These are phyloP conservation scores for Citrullus amarus DNA, from an alignment of 306 rosid genomes.

Conservation along the genomic window DNA sequence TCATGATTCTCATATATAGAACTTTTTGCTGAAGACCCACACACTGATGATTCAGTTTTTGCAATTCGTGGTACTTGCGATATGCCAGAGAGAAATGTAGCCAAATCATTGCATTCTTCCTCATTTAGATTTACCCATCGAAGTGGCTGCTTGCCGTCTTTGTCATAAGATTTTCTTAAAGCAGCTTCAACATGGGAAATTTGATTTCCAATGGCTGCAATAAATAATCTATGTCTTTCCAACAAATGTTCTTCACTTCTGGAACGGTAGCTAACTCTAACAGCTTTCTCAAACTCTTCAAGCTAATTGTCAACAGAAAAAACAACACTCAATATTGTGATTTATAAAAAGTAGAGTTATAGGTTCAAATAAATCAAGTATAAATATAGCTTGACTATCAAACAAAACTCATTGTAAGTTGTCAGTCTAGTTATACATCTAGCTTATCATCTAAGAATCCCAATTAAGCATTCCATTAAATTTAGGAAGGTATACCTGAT, in stretches of 20 bases:
- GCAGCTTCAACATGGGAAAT: constrained; percentile 62
- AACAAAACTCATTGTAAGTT: neutral
- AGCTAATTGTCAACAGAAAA: constrained; percentile 32
- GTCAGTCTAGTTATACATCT: neutral
- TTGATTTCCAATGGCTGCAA: constrained; percentile 70
- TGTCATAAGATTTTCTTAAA: constrained; percentile 44
- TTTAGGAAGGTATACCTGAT: neutral
- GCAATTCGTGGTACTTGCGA: constrained; percentile 20
- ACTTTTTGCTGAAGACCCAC: constrained; percentile 21
- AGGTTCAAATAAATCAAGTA: neutral
- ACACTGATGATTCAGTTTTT: constrained; percentile 29
- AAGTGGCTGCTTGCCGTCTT: constrained; percentile 66
- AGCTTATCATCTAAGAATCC: neutral
- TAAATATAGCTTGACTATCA: neutral
- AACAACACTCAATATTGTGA: constrained; percentile 11
- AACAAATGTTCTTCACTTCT: constrained; percentile 41
- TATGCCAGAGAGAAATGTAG: constrained; percentile 75
- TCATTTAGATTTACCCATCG: constrained; percentile 79
- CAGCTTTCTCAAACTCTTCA: constrained; percentile 90
- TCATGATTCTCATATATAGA: constrained; percentile 18
- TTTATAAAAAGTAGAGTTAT: neutral
- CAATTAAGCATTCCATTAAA: neutral
- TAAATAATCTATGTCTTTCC: constrained; percentile 65
- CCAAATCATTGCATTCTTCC: constrained; percentile 78
- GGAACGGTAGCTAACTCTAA: constrained; percentile 56